Evolutionary conservation across 2,329 filamentous ascomycete species (phyloP).

Genomic region (Ophiostoma sp.): DNA sequence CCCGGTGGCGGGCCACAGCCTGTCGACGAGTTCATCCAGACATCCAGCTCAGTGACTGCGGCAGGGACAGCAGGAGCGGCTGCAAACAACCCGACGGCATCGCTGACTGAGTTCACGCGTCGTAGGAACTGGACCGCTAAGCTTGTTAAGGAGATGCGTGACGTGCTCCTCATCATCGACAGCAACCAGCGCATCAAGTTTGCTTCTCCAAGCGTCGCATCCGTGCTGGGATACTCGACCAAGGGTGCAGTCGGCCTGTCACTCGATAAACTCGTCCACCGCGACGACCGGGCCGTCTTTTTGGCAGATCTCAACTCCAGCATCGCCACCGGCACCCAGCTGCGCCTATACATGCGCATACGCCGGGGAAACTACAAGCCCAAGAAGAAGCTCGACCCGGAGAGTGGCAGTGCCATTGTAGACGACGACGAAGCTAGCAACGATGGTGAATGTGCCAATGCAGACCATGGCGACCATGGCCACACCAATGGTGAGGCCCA

Average conservation of each 20-base stretch:
- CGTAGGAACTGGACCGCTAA: constrained; percentile 76
- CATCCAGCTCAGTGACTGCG: constrained; percentile 23
- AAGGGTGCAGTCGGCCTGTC: constrained; percentile 68
- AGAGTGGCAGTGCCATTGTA: not conserved
- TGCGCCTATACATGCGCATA: constrained; percentile 74
- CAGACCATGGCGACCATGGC: not conserved
- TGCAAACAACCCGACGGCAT: not conserved
- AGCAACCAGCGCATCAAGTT: constrained; percentile 79
- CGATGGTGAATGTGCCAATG: not conserved
- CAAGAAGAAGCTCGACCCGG: not conserved
- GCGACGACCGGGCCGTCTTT: constrained; percentile 76
- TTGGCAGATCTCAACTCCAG: constrained; percentile 83
- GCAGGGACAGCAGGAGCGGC: constrained; percentile 26
- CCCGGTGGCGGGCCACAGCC: constrained; percentile 41
- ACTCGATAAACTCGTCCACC: constrained; percentile 77
- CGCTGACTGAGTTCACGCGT: constrained; percentile 56
- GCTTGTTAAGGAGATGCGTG: constrained; percentile 82
- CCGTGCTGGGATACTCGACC: constrained; percentile 68
- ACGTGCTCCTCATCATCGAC: constrained; percentile 82
- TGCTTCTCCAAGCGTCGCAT: constrained; percentile 71
- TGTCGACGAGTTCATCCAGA: constrained; percentile 28
- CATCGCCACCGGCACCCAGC: constrained; percentile 69
- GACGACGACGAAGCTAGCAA: not conserved
- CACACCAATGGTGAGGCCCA: constrained; percentile 31
- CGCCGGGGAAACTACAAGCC: constrained; percentile 34